Evolutionary conservation across 768 basidiomycete species (phyloP).

Genomic region (Pholiota conissans): DNA sequence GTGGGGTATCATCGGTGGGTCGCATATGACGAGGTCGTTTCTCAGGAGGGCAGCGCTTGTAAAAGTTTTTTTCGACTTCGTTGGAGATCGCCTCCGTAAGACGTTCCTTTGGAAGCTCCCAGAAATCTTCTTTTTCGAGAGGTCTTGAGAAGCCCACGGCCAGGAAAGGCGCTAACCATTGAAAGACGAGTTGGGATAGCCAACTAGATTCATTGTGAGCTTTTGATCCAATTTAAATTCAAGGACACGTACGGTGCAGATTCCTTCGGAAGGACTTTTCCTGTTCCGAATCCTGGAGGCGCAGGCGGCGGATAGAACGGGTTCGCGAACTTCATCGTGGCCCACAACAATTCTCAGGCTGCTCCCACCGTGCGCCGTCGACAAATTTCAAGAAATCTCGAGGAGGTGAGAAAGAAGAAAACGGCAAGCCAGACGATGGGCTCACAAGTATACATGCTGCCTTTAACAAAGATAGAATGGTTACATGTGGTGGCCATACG

Average conservation of each 20-base stretch:
- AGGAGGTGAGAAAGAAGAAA: neutral
- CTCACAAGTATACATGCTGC: neutral
- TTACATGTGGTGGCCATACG: neutral
- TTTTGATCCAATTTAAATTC: slow-evolving; percentile 21
- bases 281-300: slow-evolving; percentile 48
- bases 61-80: slow-evolving; percentile 47
- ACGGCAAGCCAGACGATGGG: neutral
- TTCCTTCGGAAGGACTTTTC: slow-evolving; percentile 42
- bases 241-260: slow-evolving; percentile 32
- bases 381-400: neutral
- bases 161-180: slow-evolving; percentile 56
- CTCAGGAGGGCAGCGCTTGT: slow-evolving; percentile 48
- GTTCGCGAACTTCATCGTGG: slow-evolving; percentile 23
- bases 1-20: neutral
- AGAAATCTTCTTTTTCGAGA: slow-evolving; percentile 57
- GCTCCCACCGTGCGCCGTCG: neutral
- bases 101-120: slow-evolving; percentile 43
- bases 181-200: slow-evolving; percentile 46
- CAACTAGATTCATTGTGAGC: slow-evolving; percentile 26
- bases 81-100: slow-evolving; percentile 40
- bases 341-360: neutral
- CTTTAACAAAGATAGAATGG: neutral
- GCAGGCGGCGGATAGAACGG: slow-evolving; percentile 45
- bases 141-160: slow-evolving; percentile 62
- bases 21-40: slow-evolving; percentile 39